phyloP scores from a whole-genome alignment of 2,329 filamentous ascomycete genomes.

The Aspergillus aculeatus region DNA sequence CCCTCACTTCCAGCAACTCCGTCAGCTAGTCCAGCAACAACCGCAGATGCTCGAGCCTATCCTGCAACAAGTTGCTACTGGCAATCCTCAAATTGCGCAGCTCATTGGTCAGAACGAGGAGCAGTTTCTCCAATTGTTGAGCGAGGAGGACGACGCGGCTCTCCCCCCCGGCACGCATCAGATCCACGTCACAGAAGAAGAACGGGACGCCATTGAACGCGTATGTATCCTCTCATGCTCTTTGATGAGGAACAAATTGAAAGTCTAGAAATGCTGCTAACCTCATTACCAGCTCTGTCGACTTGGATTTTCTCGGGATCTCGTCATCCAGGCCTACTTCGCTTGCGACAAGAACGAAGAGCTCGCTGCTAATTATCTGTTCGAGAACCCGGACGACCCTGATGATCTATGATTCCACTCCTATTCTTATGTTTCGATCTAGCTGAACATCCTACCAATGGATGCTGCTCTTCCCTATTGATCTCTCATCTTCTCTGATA shows the following conservation, averaged over 20 bases:
- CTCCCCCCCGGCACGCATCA: slow-evolving; percentile 85
- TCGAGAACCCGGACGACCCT: slow-evolving; percentile 91
- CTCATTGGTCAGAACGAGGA: slow-evolving; percentile 90
- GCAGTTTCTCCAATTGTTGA: slow-evolving; percentile 85
- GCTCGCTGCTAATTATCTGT: slow-evolving; percentile 94
- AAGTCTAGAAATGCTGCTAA: not conserved
- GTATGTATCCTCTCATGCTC: slow-evolving; percentile 53
- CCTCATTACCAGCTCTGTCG: slow-evolving; percentile 68
- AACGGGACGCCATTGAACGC: slow-evolving; percentile 94
- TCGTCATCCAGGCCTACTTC: slow-evolving; percentile 97
- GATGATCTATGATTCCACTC: slow-evolving; percentile 32
- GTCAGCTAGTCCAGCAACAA: slow-evolving; percentile 95
- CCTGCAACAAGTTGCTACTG: slow-evolving; percentile 88
- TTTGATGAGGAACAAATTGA: slow-evolving; percentile 13
- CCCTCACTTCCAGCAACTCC: slow-evolving; percentile 94
- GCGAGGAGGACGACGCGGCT: slow-evolving; percentile 76
- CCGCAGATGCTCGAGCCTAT: slow-evolving; percentile 99
- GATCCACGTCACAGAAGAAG: slow-evolving; percentile 91
- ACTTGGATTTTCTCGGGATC: slow-evolving; percentile 87
- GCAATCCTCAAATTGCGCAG: slow-evolving; percentile 90
- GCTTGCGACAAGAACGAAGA: slow-evolving; percentile 99
- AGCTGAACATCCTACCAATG: slow-evolving; percentile 3
- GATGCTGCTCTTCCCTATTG: slow-evolving; percentile 11
- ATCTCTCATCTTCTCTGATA: slow-evolving; percentile 15
- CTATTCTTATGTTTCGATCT: not conserved